Conservation (phyloP, 2,329 filamentous ascomycete genomes). For the Trichoderma aggressivum region DNA sequence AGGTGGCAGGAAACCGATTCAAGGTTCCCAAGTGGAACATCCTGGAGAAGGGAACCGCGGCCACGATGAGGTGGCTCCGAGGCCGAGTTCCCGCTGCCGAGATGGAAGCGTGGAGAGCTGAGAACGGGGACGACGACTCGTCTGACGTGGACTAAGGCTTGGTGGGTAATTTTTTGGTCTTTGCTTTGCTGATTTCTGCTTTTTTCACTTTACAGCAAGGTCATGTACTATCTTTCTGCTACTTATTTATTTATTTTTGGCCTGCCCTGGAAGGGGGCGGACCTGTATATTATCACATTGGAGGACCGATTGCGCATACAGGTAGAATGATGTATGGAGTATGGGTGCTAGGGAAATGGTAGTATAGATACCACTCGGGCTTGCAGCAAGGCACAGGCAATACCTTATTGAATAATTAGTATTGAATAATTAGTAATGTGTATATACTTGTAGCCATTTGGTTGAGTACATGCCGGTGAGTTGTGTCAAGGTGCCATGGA, state of each 20-base stretch:
- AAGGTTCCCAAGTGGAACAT: conserved; percentile 81
- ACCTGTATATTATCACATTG: conserved; percentile 1
- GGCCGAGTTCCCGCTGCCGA: conserved; percentile 66
- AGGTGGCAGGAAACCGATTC: conserved; percentile 83
- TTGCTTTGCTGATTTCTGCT: not conserved
- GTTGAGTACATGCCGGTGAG: not conserved
- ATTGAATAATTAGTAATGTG: conserved; percentile 1
- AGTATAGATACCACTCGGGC: not conserved
- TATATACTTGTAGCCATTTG: not conserved
- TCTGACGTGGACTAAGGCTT: conserved; percentile 22
- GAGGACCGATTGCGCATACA: not conserved
- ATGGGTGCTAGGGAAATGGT: not conserved
- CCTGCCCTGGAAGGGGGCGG: not conserved
- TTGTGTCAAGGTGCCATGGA: not conserved
- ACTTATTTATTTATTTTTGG: not conserved
- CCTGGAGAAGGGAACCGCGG: conserved; percentile 82
- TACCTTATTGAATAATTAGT: not conserved
- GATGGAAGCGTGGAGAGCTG: conserved; percentile 54
- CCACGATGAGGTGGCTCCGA: conserved; percentile 75
- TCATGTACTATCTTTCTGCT: conserved; percentile 3
- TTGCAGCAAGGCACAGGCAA: not conserved
- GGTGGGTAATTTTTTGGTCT: not conserved
- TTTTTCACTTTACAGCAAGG: not conserved
- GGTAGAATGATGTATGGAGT: not conserved
- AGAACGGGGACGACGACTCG: conserved; percentile 38